Base-by-base conservation (phyloP, 2,329 filamentous ascomycete genomes). In the Aspergillaceae sp. region DNA sequence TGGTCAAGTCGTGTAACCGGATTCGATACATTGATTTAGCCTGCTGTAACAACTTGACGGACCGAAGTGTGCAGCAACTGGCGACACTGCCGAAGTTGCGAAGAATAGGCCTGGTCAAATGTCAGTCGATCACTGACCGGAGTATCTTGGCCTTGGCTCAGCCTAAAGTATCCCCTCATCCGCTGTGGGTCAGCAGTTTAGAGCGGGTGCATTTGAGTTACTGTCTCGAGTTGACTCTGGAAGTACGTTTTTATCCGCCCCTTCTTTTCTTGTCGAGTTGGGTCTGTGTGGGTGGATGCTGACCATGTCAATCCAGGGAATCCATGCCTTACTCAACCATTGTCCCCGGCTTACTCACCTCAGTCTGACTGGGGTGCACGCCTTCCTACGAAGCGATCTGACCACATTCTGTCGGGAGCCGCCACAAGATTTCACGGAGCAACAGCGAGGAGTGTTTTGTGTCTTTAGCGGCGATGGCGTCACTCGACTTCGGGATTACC, bases 11-110 rank as follows among this genome's bases (percentile, higher is more conserved):
- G 44, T 98, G 92, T 74, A 97, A 91, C 60, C 82, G 92, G 27
- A 97, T 98, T 55, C 80, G 92, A 46, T 98, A 98, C 64, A 98
- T 98, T 53, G 92, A 98, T 63, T 73, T 98, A 38, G 92, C 92
- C n/a, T 97, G 92, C 70, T 98, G 92, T 67, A 80, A 79, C 9
- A 83, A 87, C 56, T 73, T 98, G 50, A 97, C 92, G 0, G 92
- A 98, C 57, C 76, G 78, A 7, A 96, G 90, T 26, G 85, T 98
- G 10, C 84, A 79, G 51, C 84, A 87, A 52, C 74, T 98, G 34
- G 90, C 92, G 4, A 80, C 80, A 9, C 76, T 98, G 4, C 92
- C 92, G 3, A 98, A 98, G 67, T 74, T 98, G 44, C 90, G 95
- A 72, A 79, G 92, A 34, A 95, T 98, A 50, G 92, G 92, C 1